These are phyloP conservation scores for Zychaea mexicana DNA, from an alignment of 371 early-diverging fungal genomes.

Conservation along the genomic window DNA sequence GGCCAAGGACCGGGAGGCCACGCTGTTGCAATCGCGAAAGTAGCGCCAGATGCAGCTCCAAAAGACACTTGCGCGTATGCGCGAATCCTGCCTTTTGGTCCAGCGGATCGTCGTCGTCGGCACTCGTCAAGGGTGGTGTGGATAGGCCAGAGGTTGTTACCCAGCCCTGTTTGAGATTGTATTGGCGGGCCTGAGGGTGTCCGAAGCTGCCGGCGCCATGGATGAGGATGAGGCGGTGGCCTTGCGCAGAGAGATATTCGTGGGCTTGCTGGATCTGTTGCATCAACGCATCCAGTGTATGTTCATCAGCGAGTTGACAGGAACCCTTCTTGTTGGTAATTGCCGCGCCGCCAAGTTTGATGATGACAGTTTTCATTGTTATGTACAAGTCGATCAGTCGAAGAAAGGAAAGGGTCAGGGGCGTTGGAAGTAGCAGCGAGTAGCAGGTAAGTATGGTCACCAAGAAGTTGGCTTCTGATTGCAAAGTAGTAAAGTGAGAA, in stretches of 20 bases:
- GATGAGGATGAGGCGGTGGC: conserved; percentile 35
- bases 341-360: conserved; percentile 54
- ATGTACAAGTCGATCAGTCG: not conserved
- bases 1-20: conserved; percentile 33
- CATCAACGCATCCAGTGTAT: conserved; percentile 16
- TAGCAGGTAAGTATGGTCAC: not conserved
- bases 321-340: conserved; percentile 42
- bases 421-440: not conserved
- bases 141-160: conserved; percentile 12
- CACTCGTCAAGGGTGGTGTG: conserved; percentile 9
- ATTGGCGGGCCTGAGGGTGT: conserved; percentile 47
- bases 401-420: not conserved
- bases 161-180: conserved; percentile 43
- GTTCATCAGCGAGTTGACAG: conserved; percentile 26
- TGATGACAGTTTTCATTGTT: conserved; percentile 34
- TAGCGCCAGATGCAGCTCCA: conserved; percentile 26
- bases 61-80: conserved; percentile 31
- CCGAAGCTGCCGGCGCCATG: conserved; percentile 58
- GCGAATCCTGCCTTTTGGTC: conserved; percentile 29
- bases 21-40: conserved; percentile 20
- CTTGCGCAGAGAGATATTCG: conserved; percentile 10
- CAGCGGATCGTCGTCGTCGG: not conserved
- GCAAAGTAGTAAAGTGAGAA: no score
- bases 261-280: conserved; percentile 33
- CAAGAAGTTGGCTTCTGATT: no score